Conservation (phyloP, 2,329 filamentous ascomycete genomes). For the Exophiala lecanii-corni region DNA sequence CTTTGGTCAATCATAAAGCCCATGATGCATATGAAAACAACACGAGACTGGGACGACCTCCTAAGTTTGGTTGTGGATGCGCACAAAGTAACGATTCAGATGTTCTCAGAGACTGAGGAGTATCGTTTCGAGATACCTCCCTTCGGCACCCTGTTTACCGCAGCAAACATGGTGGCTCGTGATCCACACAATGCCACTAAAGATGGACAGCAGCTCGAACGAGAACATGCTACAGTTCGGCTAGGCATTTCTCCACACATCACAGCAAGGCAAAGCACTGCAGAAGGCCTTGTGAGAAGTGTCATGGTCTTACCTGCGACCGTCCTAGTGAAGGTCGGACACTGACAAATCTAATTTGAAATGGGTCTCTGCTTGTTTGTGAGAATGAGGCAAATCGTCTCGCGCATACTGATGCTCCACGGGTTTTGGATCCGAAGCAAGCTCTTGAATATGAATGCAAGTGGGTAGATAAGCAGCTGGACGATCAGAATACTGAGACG, state of each 20-base stretch:
- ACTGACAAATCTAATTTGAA: background rate
- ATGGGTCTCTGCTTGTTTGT: too few species aligned
- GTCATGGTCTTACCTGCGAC: conserved; percentile 8
- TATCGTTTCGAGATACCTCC: conserved; percentile 17
- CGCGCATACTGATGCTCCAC: too few species aligned
- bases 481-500: too few species aligned
- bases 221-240: conserved; percentile 8
- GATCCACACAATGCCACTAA: conserved; percentile 8
- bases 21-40: conserved; percentile 18
- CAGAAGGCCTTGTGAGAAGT: conserved; percentile 10
- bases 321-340: conserved; percentile 12
- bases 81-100: conserved; percentile 15
- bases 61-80: conserved; percentile 17
- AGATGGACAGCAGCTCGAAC: conserved; percentile 10
- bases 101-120: conserved; percentile 17
- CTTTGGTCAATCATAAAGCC: conserved; percentile 18
- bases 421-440: too few species aligned
- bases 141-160: conserved; percentile 7
- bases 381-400: too few species aligned
- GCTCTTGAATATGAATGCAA: too few species aligned
- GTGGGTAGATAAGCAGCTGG: too few species aligned
- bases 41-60: conserved; percentile 21
- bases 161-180: conserved; percentile 6
- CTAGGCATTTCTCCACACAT: conserved; percentile 16
- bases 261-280: conserved; percentile 7